Conservation (phyloP, 352 stramenopile genomes). For the Pythium chondricola region DNA sequence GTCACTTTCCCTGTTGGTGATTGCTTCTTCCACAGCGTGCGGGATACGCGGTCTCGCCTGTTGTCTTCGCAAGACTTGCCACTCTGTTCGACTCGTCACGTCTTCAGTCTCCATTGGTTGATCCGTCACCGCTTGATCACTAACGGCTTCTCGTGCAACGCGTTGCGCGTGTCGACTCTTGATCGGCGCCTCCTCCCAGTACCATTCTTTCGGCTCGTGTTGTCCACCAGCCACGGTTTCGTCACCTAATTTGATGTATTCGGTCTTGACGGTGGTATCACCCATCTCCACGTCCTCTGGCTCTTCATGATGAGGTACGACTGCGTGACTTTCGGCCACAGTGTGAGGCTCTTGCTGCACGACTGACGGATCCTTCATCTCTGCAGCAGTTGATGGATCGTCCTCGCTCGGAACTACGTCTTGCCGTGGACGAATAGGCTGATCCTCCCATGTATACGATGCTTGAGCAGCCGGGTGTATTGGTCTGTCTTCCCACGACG, state of each 20-base stretch:
- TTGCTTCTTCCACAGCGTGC: too few species aligned
- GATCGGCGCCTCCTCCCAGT: slow-evolving; percentile 17
- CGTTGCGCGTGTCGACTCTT: slow-evolving; percentile 11
- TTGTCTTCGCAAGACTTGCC: too few species aligned
- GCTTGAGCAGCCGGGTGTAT: not conserved
- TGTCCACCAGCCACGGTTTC: not conserved
- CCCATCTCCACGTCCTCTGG: too few species aligned
- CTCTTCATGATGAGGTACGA: too few species aligned
- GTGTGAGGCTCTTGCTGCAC: too few species aligned
- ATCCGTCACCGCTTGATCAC: too few species aligned
- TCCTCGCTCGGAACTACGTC: slow-evolving; percentile 1
- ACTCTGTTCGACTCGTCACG: too few species aligned
- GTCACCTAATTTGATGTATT: not conserved
- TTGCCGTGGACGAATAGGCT: not conserved
- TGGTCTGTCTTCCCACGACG: slow-evolving; percentile 6
- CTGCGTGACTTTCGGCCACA: too few species aligned
- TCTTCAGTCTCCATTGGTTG: too few species aligned
- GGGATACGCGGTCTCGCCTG: too few species aligned
- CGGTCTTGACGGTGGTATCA: too few species aligned
- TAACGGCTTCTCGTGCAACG: not conserved
- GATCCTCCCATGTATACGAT: slow-evolving; percentile 1
- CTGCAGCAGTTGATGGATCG: not conserved
- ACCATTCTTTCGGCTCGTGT: slow-evolving; percentile 1
- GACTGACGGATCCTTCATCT: not conserved
- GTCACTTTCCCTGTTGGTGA: too few species aligned